These are phyloP conservation scores for Dimocarpus longan DNA, from an alignment of 345 rosid species.

Conservation along the genomic window DNA sequence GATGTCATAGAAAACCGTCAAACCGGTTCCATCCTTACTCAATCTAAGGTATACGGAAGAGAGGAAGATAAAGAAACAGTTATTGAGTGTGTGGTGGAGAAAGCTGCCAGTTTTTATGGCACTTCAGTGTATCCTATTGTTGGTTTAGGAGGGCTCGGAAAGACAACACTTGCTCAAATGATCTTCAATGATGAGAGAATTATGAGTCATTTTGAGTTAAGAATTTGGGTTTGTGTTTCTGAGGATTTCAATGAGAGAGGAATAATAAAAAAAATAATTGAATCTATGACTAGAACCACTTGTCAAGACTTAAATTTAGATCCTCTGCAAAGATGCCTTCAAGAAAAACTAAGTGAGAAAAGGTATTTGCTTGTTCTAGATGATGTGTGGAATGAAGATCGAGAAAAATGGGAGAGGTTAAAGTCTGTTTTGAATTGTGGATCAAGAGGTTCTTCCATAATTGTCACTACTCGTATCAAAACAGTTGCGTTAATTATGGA, in stretches of 20 bases:
- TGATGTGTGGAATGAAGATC: conserved; percentile 14
- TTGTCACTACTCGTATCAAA: conserved; percentile 1
- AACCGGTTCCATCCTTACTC: too few relatives aligned
- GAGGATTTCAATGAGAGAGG: background rate
- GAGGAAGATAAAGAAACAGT: background rate
- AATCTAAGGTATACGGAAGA: background rate
- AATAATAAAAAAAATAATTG: background rate
- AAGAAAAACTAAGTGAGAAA: background rate
- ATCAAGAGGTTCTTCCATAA: background rate
- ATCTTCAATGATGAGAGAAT: background rate
- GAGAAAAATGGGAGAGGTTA: conserved; percentile 5
- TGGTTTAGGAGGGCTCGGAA: too few relatives aligned
- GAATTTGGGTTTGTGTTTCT: conserved; percentile 11
- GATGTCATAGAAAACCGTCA: too few relatives aligned
- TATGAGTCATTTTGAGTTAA: background rate
- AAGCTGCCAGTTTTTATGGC: too few relatives aligned
- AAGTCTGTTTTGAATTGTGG: background rate
- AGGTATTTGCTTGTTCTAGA: background rate
- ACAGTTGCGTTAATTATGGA: conserved; percentile 10
- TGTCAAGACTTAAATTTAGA: background rate
- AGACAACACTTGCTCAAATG: too few relatives aligned
- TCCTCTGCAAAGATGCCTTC: background rate
- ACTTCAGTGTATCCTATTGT: too few relatives aligned
- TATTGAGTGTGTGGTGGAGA: too few relatives aligned
- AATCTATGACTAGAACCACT: background rate